A percentile compares a stretch with the other conserved stretches of the same genome.
These are phyloP conservation scores for Hanseniaspora meyeri DNA, from an alignment of 805 yeast genomes.

Conservation along the genomic window DNA sequence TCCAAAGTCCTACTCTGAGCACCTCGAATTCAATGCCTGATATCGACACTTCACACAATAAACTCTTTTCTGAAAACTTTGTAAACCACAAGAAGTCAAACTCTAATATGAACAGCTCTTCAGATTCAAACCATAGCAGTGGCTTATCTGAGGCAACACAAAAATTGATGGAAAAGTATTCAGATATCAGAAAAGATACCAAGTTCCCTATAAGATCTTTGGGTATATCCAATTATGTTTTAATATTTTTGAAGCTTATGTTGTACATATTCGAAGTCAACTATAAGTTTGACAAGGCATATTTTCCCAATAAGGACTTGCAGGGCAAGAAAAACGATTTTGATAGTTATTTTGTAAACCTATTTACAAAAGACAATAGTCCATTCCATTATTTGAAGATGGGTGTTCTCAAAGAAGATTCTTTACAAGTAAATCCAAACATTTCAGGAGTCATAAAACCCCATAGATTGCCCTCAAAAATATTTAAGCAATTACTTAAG, in stretches of 20 bases:
- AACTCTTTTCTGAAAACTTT: background rate
- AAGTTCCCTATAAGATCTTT: conserved; percentile 13
- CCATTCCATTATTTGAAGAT: background rate
- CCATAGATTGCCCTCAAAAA: background rate
- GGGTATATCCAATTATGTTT: conserved; percentile 12
- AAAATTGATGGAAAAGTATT: conserved; percentile 2
- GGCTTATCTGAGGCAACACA: background rate
- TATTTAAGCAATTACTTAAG: conserved; percentile 2
- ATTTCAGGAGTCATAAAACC: background rate
- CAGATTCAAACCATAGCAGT: background rate
- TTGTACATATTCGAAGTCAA: conserved; percentile 11
- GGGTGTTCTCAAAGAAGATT: background rate
- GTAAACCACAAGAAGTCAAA: background rate
- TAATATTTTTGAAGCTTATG: conserved; percentile 11
- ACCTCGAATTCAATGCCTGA: background rate
- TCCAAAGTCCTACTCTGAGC: background rate
- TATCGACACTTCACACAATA: background rate
- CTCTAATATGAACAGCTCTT: background rate
- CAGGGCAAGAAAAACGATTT: conserved; percentile 10
- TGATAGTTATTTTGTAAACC: conserved; percentile 13
- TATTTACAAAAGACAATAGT: background rate
- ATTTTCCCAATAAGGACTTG: background rate
- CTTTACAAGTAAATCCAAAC: background rate
- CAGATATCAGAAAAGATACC: conserved; percentile 9
- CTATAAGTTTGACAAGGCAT: background rate